Percentiles rank a stretch among this genome's conserved stretches.
phyloP scores from a whole-genome alignment of 208 protist genomes.

The Crithidia acanthocephali region DNA sequence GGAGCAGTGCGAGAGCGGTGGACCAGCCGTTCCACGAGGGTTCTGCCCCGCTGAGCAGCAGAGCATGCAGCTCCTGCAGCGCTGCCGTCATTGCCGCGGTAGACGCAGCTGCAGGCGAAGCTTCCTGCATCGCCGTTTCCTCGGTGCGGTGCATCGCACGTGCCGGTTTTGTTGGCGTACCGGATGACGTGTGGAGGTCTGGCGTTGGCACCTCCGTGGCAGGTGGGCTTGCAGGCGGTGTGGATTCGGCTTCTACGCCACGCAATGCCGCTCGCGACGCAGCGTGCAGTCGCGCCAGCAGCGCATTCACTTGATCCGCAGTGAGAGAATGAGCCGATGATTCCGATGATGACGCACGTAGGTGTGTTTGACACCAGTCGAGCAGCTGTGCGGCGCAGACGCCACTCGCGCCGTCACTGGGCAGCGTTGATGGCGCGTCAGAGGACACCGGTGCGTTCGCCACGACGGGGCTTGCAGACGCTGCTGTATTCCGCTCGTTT shows the following conservation, averaged over 20 bases:
- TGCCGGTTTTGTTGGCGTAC: no score
- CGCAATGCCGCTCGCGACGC: slow-evolving; percentile 3
- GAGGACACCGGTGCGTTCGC: not conserved
- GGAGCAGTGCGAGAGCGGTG: slow-evolving; percentile 11
- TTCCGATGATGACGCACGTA: not conserved
- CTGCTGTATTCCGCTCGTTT: not conserved
- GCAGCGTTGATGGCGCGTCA: not conserved
- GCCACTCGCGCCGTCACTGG: not conserved
- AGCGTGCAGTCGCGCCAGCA: not conserved
- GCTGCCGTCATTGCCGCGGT: not conserved
- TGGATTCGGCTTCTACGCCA: not conserved
- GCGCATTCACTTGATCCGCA: not conserved
- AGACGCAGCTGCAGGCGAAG: not conserved
- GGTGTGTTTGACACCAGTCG: slow-evolving; percentile 1
- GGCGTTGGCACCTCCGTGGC: no score
- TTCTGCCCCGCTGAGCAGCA: not conserved
- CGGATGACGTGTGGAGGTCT: no score
- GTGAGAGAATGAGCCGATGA: not conserved
- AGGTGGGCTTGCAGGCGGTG: no score
- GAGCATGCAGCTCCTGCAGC: not conserved
- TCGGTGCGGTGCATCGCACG: not conserved
- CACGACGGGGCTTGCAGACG: not conserved
- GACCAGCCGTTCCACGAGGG: slow-evolving; percentile 6
- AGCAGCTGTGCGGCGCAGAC: slow-evolving; percentile 2
- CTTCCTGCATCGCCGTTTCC: not conserved